Conservation (phyloP, 2,329 filamentous ascomycete genomes). For the Trichocomaceae sp. region DNA sequence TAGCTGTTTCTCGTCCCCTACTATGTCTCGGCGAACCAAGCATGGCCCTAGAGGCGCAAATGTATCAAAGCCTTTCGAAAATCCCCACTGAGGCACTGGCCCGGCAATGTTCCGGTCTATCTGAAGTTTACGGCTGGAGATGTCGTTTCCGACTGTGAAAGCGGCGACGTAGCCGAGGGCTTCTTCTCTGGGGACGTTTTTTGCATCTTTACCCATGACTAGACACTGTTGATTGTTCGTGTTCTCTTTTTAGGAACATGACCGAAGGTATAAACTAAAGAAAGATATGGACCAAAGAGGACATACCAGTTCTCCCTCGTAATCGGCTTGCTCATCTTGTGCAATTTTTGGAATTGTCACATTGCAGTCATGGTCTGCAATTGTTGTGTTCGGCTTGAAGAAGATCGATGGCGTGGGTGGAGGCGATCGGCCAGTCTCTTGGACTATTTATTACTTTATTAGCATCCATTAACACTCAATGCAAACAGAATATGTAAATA, state of each 20-base stretch:
- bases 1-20: slow-evolving; percentile 4
- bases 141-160: slow-evolving; percentile 63
- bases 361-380: slow-evolving; percentile 54
- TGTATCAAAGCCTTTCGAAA: slow-evolving; percentile 62
- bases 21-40: not conserved
- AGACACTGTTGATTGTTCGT: not conserved
- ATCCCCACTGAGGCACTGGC: slow-evolving; percentile 49
- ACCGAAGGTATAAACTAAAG: too few species aligned
- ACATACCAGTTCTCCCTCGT: slow-evolving; percentile 66
- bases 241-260: too few species aligned
- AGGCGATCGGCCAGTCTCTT: slow-evolving; percentile 45
- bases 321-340: slow-evolving; percentile 59
- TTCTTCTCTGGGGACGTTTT: slow-evolving; percentile 18
- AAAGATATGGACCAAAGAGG: too few species aligned
- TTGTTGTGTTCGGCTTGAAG: slow-evolving; percentile 59
- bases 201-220: slow-evolving; percentile 36
- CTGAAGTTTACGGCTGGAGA: slow-evolving; percentile 62
- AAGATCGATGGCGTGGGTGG: slow-evolving; percentile 62
- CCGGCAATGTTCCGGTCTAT: slow-evolving; percentile 50
- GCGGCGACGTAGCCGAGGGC: slow-evolving; percentile 61
- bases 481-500: too few species aligned
- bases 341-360: slow-evolving; percentile 58
- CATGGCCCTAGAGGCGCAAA: slow-evolving; percentile 59
- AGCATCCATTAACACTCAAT: too few species aligned
- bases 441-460: slow-evolving; percentile 42